phyloP scores from a whole-genome alignment of 768 basidiomycete genomes.

The Termitomyces sp. region DNA sequence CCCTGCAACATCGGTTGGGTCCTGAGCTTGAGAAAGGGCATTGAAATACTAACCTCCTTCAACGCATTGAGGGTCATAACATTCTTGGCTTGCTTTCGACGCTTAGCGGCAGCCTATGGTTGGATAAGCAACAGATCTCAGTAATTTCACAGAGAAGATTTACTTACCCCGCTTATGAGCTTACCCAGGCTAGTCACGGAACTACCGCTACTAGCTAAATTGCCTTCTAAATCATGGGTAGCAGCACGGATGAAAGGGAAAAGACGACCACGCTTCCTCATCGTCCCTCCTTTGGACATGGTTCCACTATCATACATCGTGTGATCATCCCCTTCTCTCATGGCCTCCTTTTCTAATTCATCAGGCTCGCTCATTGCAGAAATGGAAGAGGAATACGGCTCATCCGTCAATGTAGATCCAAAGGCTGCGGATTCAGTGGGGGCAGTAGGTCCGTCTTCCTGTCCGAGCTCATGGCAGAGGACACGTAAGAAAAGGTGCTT shows the following conservation, averaged over 20 bases:
- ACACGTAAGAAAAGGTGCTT: conserved; percentile 70
- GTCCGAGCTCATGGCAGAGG: conserved; percentile 56
- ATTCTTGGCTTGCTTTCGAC: conserved; percentile 11
- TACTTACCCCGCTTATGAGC: conserved; percentile 9
- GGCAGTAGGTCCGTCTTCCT: conserved; percentile 21
- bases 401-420: conserved; percentile 24
- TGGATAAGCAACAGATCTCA: neutral
- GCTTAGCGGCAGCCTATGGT: conserved; percentile 10
- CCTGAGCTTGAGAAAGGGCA: neutral
- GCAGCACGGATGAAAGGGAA: conserved; percentile 3
- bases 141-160: neutral
- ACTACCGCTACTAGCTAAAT: neutral
- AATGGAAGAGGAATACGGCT: conserved; percentile 34
- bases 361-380: conserved; percentile 15
- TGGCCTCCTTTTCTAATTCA: conserved; percentile 3
- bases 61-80: conserved; percentile 16
- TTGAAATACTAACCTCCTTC: conserved; percentile 12
- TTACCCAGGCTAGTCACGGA: conserved; percentile 12
- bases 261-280: conserved; percentile 10
- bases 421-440: conserved; percentile 16
- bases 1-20: conserved; percentile 19
- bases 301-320: conserved; percentile 7
- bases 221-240: conserved; percentile 15
- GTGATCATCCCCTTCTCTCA: conserved; percentile 7
- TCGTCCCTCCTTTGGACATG: neutral